Conservation (phyloP, 176 grass and related monocot genomes). For the Rhynchospora pubera region DNA sequence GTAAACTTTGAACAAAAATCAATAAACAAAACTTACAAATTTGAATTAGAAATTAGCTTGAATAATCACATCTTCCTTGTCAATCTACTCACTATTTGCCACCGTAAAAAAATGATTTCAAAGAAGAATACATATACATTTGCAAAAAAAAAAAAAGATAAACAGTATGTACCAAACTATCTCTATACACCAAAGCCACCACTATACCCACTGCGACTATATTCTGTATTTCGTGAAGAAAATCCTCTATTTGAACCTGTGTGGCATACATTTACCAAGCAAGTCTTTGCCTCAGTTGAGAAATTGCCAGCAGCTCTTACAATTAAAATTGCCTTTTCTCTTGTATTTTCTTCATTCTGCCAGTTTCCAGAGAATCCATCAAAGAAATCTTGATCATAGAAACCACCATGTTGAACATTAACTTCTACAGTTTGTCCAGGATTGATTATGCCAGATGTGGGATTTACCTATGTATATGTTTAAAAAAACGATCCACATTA, state of each 20-base stretch:
- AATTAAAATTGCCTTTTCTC: slow-evolving; percentile 26
- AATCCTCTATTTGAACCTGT: slow-evolving; percentile 18
- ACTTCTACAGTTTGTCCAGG: slow-evolving; percentile 49
- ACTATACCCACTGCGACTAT: background rate
- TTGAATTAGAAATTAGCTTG: background rate
- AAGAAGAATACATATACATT: slow-evolving; percentile 6
- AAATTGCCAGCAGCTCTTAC: slow-evolving; percentile 40
- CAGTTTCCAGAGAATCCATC: slow-evolving; percentile 22
- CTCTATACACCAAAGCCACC: background rate
- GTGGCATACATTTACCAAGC: slow-evolving; percentile 35
- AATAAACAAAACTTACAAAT: background rate
- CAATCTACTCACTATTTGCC: background rate
- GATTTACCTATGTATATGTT: slow-evolving; percentile 43
- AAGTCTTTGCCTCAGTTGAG: slow-evolving; percentile 26
- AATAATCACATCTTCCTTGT: background rate
- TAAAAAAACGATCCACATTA: background rate
- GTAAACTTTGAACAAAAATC: background rate
- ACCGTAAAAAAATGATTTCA: background rate
- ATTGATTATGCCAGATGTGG: slow-evolving; percentile 55
- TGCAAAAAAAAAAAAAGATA: background rate
- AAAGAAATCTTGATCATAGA: slow-evolving; percentile 20
- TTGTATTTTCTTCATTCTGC: slow-evolving; percentile 28
- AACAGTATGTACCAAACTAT: background rate
- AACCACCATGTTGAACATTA: slow-evolving; percentile 36
- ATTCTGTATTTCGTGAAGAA: slow-evolving; percentile 22